Evolutionary conservation across 306 rosid species (phyloP).

Genomic region (Glycine tomentella): DNA sequence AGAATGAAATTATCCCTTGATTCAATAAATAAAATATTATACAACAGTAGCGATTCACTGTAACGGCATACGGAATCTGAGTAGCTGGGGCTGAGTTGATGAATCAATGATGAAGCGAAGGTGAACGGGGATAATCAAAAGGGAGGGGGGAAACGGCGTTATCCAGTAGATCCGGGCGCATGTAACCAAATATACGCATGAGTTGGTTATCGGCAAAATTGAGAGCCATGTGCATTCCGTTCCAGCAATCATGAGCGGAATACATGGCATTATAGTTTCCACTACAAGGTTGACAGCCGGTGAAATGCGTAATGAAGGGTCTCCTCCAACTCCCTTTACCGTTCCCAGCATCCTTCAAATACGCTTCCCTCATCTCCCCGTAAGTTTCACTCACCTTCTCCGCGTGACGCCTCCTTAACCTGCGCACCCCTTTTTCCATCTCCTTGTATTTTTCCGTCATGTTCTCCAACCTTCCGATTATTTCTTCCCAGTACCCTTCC

Average conservation of each 20-base stretch:
- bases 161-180: constrained; percentile 55
- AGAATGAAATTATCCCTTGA: constrained; percentile 40
- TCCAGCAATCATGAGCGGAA: constrained; percentile 68
- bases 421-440: constrained; percentile 49
- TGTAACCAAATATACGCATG: constrained; percentile 65
- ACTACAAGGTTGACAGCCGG: constrained; percentile 95
- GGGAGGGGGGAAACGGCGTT: constrained; percentile 55
- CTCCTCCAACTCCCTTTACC: constrained; percentile 68
- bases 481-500: constrained; percentile 84
- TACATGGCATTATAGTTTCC: constrained; percentile 75
- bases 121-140: constrained; percentile 70
- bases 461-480: constrained; percentile 56
- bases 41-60: no score
- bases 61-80: no score
- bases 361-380: constrained; percentile 61
- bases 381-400: constrained; percentile 75
- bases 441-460: constrained; percentile 49
- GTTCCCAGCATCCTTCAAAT: constrained; percentile 54
- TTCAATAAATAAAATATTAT: no score
- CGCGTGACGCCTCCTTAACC: constrained; percentile 75
- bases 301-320: constrained; percentile 87
- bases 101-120: constrained; percentile 24
- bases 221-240: constrained; percentile 72
- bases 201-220: constrained; percentile 91
- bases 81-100: constrained; percentile 7